These are phyloP conservation scores for Aspergillus versicolor DNA, from an alignment of 2,329 filamentous ascomycete species.

Conservation along the genomic window DNA sequence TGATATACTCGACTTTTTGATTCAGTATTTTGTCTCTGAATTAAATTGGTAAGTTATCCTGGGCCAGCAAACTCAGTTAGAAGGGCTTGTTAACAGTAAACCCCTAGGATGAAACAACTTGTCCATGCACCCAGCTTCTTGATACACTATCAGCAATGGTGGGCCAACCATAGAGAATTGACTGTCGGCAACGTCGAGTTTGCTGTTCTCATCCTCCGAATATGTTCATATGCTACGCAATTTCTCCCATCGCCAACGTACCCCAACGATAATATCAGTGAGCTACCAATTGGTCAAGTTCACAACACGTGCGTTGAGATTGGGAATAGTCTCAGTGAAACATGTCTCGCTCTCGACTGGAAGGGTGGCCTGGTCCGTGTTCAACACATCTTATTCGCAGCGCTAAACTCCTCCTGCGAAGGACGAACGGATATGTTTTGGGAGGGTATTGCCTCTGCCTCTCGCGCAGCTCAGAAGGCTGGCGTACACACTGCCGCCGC, in stretches of 20 bases:
- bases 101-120: slow-evolving; percentile 6
- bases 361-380: slow-evolving; percentile 7
- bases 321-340: not conserved
- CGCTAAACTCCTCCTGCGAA: slow-evolving; percentile 1
- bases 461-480: not conserved
- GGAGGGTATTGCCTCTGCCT: not conserved
- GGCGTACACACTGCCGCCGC: not conserved
- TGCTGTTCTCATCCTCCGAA: slow-evolving; percentile 5
- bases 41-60: slow-evolving; percentile 4
- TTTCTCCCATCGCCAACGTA: slow-evolving; percentile 8
- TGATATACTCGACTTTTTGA: slow-evolving; percentile 2
- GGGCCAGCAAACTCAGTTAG: not conserved
- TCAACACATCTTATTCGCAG: slow-evolving; percentile 2
- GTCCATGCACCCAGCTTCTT: slow-evolving; percentile 7
- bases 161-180: not conserved
- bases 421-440: slow-evolving; percentile 2
- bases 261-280: not conserved
- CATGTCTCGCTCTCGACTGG: not conserved
- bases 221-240: slow-evolving; percentile 2
- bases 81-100: not conserved
- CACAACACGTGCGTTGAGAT: slow-evolving; percentile 1
- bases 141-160: slow-evolving; percentile 7
- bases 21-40: slow-evolving; percentile 7
- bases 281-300: not conserved
- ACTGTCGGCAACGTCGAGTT: not conserved